Conservation (phyloP, 202 grass and related monocot genomes). For the Tripidium arundinaceum region DNA sequence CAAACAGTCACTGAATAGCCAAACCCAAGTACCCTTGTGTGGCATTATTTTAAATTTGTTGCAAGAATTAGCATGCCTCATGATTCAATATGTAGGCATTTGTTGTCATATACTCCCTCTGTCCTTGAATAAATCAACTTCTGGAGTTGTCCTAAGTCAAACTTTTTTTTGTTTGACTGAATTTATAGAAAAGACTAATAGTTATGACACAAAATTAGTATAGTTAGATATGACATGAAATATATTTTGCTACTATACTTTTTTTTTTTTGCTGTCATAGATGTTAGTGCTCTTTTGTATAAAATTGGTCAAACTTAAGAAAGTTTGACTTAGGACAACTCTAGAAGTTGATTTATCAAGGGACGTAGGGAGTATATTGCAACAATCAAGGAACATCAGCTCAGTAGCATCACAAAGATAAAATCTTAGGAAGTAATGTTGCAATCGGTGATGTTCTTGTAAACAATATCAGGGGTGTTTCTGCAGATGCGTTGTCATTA, state of each 20-base stretch:
- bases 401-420: not conserved
- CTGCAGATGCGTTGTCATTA: not conserved
- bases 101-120: too few species aligned
- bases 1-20: conserved; percentile 12
- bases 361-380: not conserved
- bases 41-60: too few species aligned
- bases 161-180: not conserved
- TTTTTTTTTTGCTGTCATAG: not conserved
- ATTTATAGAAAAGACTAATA: too few species aligned
- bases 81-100: too few species aligned
- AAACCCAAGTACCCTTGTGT: not conserved
- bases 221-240: not conserved
- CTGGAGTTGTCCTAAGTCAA: too few species aligned
- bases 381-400: not conserved
- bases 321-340: not conserved
- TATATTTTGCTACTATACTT: not conserved
- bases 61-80: conserved; percentile 2
- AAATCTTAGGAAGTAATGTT: not conserved
- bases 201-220: not conserved
- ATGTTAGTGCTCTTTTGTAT: not conserved
- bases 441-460: not conserved
- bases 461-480: not conserved
- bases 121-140: too few species aligned
- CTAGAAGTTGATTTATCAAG: not conserved
- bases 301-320: not conserved